These are phyloP conservation scores for Penicillium decumbens DNA, from an alignment of 2,329 filamentous ascomycete genomes.

Conservation along the genomic window DNA sequence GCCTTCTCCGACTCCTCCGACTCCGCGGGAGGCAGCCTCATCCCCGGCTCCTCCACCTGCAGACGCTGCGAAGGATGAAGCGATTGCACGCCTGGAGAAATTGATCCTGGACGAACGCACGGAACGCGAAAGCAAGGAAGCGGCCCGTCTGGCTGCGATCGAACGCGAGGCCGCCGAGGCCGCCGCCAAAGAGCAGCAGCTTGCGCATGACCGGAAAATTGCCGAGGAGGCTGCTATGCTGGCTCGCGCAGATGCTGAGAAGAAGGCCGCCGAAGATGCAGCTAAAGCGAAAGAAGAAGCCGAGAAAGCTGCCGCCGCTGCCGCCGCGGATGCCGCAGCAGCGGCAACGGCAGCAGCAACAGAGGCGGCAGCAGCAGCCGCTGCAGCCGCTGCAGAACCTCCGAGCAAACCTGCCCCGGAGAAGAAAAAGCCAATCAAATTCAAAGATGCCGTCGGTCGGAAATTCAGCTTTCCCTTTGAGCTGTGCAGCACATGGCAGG, in stretches of 20 bases:
- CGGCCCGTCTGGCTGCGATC: conserved; percentile 40
- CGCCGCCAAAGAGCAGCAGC: conserved; percentile 33
- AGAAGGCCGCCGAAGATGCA: conserved; percentile 45
- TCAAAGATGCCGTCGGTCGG: conserved; percentile 84
- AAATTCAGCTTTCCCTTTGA: conserved; percentile 92
- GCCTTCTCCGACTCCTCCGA: conserved; percentile 33
- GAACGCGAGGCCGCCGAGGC: conserved; percentile 50
- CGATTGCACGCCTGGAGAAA: conserved; percentile 60
- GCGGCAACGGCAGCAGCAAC: conserved; percentile 38
- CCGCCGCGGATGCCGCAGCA: conserved; percentile 38
- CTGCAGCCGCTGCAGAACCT: conserved; percentile 35
- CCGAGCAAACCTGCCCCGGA: conserved; percentile 46
- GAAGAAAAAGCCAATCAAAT: conserved; percentile 70
- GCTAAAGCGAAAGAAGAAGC: conserved; percentile 46
- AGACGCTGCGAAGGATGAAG: conserved; percentile 52
- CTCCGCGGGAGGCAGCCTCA: conserved; percentile 21
- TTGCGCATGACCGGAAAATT: conserved; percentile 41
- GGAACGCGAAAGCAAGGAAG: conserved; percentile 41
- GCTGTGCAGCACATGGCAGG: conserved; percentile 76
- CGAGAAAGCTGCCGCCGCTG: conserved; percentile 38
- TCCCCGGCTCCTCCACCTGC: conserved; percentile 16
- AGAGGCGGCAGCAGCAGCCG: conserved; percentile 42
- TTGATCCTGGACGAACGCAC: conserved; percentile 48
- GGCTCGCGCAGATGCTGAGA: conserved; percentile 47
- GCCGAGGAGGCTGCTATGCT: conserved; percentile 44